Evolutionary conservation across 2,329 filamentous ascomycete genomes (phyloP), one percentile per base, ranked within the genome.

Genomic region (Fusarium secorum): DNA sequence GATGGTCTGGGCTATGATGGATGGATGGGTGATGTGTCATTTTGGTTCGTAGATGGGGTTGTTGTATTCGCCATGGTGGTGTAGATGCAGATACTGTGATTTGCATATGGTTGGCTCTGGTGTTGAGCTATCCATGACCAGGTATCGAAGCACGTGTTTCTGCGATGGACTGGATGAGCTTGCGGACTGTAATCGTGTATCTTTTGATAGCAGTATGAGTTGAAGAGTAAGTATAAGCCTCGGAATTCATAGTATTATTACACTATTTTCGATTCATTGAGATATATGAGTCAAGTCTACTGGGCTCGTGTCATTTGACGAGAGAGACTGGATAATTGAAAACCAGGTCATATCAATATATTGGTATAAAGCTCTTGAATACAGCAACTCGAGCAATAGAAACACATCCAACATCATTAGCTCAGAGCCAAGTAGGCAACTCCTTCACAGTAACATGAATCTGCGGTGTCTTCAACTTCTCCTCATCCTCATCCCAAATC

Each of bases 361-460:
- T 24, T 44, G 45, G 11, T 24, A 35, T 39, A n/a, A 20, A 15
- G 14, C 32, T 41, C 11, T 7, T n/a, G 5, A 28, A 20, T 7
- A 32, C 8, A 49, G 35, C 20, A 44, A 28, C 22, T 22, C 15
- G 6, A 45, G 22, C 28, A 5, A 15, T 17, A 28, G 3, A 18
- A 35, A 38, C 20, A 35, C 14, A 36, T 18, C 15, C 3, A 10
- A 7, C 9, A n/a, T 15, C n/a, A 36, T 7, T 2, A 11, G 15
- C 18, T 32, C 41, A 67, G 24, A 14, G n/a, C 49, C 46, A 46
- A 28, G 18, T n/a, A 5, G 51, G 35, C 13, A 59, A 7, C 26
- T 68, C 41, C 33, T 45, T 62, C 14, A 52, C 49, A 41, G 44
- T 64, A 1, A 73, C 39, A 36, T 70, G 57, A 26, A 45, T 28